phyloP scores from a whole-genome alignment of 2,329 filamentous ascomycete genomes.

The Dryadomyces quercus-mongolicae region DNA sequence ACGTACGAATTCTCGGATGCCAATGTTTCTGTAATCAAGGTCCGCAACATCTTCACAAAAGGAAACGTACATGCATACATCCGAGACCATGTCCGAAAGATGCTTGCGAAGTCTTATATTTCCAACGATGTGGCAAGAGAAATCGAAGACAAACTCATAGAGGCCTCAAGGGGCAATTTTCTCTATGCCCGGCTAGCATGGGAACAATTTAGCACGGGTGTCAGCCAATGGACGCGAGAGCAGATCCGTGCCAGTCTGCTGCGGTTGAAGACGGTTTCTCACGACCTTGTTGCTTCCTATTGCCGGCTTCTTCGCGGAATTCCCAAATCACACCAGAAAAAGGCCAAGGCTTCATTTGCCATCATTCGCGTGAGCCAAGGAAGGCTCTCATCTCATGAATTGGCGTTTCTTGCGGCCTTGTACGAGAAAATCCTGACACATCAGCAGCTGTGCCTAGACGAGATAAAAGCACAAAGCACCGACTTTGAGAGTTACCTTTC shows the following conservation, averaged over 20 bases:
- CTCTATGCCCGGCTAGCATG: neutral
- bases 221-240: neutral
- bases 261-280: neutral
- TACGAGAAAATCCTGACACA: neutral
- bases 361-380: neutral
- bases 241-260: neutral
- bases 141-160: neutral
- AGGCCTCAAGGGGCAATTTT: neutral
- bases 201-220: neutral
- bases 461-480: neutral
- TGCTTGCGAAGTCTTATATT: neutral
- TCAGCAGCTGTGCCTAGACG: neutral
- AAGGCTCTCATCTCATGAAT: neutral
- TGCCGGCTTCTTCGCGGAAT: neutral
- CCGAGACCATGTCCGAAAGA: neutral
- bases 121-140: neutral
- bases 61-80: neutral
- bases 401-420: neutral
- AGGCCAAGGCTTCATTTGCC: neutral
- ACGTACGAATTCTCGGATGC: neutral
- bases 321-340: neutral
- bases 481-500: neutral
- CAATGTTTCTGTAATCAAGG: neutral
- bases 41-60: neutral
- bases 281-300: neutral